Percentiles rank a stretch among this genome's conserved stretches.
These are phyloP conservation scores for Hypomyces rosellus DNA, from an alignment of 2,329 filamentous ascomycete species.

Conservation along the genomic window DNA sequence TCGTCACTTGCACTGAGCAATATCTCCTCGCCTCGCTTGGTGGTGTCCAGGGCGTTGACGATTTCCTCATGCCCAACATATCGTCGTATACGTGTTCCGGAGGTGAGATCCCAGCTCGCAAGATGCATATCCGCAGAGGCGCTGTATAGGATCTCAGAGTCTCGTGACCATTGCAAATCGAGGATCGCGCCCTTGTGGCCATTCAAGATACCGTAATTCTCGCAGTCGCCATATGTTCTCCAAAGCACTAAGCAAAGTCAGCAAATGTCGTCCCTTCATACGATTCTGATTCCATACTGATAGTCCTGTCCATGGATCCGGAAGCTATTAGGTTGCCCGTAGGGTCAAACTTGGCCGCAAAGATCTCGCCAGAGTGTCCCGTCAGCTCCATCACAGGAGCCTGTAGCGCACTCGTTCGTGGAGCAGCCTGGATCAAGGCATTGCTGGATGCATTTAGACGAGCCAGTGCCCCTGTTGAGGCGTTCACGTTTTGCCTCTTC, in stretches of 20 bases:
- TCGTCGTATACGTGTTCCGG: slow-evolving; percentile 82
- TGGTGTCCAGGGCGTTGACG: slow-evolving; percentile 88
- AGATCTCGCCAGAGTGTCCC: slow-evolving; percentile 79
- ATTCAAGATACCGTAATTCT: slow-evolving; percentile 84
- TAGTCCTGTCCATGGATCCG: slow-evolving; percentile 88
- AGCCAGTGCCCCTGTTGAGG: slow-evolving; percentile 41
- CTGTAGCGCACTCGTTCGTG: slow-evolving; percentile 75
- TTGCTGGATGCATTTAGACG: slow-evolving; percentile 44
- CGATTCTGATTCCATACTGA: slow-evolving; percentile 51
- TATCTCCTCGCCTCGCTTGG: slow-evolving; percentile 82
- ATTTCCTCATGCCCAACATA: slow-evolving; percentile 93
- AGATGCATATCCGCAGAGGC: slow-evolving; percentile 90
- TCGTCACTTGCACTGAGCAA: slow-evolving; percentile 91
- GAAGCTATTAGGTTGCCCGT: slow-evolving; percentile 86
- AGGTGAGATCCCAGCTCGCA: slow-evolving; percentile 91
- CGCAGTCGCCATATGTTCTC: slow-evolving; percentile 86
- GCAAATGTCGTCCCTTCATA: not conserved
- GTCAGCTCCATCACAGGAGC: slow-evolving; percentile 92
- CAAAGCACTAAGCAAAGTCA: slow-evolving; percentile 63
- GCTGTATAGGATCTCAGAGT: slow-evolving; percentile 84
- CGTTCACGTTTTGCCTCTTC: slow-evolving; percentile 73
- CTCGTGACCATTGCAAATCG: slow-evolving; percentile 93
- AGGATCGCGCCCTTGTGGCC: slow-evolving; percentile 89
- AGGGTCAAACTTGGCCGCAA: slow-evolving; percentile 83
- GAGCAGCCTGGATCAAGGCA: slow-evolving; percentile 48